Base-by-base conservation (phyloP, 768 basidiomycete genomes). In the Dictyophora rubrovolvata region DNA sequence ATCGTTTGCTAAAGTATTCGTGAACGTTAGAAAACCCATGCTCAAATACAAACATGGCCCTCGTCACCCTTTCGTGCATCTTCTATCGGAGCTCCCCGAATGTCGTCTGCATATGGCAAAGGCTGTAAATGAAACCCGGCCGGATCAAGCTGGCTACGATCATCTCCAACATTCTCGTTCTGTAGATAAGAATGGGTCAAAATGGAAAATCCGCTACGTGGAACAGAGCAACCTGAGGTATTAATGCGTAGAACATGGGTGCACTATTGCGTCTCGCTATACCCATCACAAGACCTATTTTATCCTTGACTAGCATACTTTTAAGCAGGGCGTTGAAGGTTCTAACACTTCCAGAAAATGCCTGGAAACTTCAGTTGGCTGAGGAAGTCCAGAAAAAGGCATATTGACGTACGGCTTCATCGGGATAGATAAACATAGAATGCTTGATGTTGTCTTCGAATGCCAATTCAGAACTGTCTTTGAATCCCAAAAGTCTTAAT, bases 381-480 rank as follows among this genome's bases (percentile, higher is more conserved):
- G 28, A 23, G 20, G 46, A 61, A 22, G 18, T 54, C 34, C 23
- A 22, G 23, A 48, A 22, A 55, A 51, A 47, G 49, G n/a, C 49
- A 37, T 35, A 34, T 17, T 42, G 5, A 69, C 79, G 56, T 62
- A 92, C 95, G 72, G 81, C 73, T 69, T 99, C 96, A 65, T 94
- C 86, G 0, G 96, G 96, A 69, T 92, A 90, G 57, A 98, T 81
- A 69, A 98, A 98, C 50, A 82, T 71, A 0, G 93, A 86, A 71
- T 97, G 93, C 66, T 92, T 95, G 66, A 96, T 71, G 64, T 94
- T 95, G 67, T 97, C 91, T 68, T 93, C 88, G 63, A 94, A 88
- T 1, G 73, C 72, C 1, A 98, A 77, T 63, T 86, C 78, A 5
- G 70, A 70, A 12, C 77, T 78, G 55, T 86, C 77, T 68, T 93